A percentile compares a stretch with the other conserved stretches of the same genome.
phyloP scores from a whole-genome alignment of 1,284 basidiomycete species.

The Ceratobasidium theobromae region DNA sequence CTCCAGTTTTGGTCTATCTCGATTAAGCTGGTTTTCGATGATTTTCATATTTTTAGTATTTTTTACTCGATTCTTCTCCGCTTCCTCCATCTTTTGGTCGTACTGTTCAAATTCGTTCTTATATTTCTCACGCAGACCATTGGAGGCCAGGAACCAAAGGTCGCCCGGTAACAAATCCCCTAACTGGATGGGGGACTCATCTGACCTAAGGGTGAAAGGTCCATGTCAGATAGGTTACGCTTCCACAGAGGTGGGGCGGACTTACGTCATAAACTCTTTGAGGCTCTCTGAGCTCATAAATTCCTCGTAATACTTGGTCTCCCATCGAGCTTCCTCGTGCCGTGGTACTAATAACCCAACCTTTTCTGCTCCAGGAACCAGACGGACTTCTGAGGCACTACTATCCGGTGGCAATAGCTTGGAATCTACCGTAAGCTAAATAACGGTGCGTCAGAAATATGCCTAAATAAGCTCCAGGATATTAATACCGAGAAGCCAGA shows the following conservation, averaged over 20 bases:
- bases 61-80: too few species aligned
- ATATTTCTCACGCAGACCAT: conserved; percentile 11
- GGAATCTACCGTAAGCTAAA: conserved; percentile 6
- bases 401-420: not conserved
- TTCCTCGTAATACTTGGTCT: not conserved
- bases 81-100: not conserved
- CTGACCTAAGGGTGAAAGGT: not conserved
- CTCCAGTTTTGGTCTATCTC: not conserved
- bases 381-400: not conserved
- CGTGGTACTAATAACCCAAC: not conserved
- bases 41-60: too few species aligned
- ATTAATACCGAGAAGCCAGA: conserved; percentile 29
- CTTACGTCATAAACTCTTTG: not conserved
- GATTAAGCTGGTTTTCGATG: not conserved
- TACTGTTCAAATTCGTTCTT: not conserved
- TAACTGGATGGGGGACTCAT: not conserved
- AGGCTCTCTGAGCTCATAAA: not conserved
- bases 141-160: not conserved
- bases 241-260: not conserved
- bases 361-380: conserved; percentile 26
- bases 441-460: not conserved
- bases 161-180: not conserved
- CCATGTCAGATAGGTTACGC: not conserved
- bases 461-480: not conserved
- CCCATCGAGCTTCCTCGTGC: not conserved